Evolutionary conservation across 169 alveolate genomes (phyloP).

Genomic region (Babesia bovis): DNA sequence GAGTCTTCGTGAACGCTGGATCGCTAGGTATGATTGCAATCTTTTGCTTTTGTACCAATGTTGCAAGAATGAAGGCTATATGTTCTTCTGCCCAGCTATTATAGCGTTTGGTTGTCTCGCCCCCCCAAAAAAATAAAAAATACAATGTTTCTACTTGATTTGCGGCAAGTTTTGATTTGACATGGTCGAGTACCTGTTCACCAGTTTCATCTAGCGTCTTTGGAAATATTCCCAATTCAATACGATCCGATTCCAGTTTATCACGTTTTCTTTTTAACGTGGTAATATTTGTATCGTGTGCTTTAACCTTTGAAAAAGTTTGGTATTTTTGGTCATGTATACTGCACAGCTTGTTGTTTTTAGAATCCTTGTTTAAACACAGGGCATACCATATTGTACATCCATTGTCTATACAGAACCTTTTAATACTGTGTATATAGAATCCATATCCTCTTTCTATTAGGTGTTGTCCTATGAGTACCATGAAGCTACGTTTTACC

Average conservation of each 20-base stretch:
- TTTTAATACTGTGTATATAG: slow-evolving; percentile 38
- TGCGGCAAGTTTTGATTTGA: slow-evolving; percentile 27
- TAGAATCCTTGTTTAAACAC: slow-evolving; percentile 9
- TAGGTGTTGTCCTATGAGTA: slow-evolving; percentile 47
- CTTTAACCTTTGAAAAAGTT: not conserved
- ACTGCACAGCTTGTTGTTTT: not conserved
- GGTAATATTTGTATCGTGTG: not conserved
- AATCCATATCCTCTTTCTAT: slow-evolving; percentile 51
- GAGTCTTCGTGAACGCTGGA: slow-evolving; percentile 10
- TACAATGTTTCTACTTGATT: slow-evolving; percentile 57
- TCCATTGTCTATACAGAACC: slow-evolving; percentile 28
- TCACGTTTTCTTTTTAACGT: slow-evolving; percentile 36
- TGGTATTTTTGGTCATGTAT: slow-evolving; percentile 22
- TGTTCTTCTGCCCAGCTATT: slow-evolving; percentile 59
- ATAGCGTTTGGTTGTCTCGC: slow-evolving; percentile 41
- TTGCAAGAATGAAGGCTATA: slow-evolving; percentile 41
- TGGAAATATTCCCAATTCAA: slow-evolving; percentile 34
- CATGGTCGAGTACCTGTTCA: slow-evolving; percentile 33
- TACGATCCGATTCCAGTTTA: not conserved
- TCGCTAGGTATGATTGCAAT: slow-evolving; percentile 21
- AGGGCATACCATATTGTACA: slow-evolving; percentile 61
- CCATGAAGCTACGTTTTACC: slow-evolving; percentile 40
- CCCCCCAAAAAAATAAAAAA: slow-evolving; percentile 32
- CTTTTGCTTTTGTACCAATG: slow-evolving; percentile 2
- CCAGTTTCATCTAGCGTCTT: slow-evolving; percentile 44